Evolutionary conservation across 495 filamentous ascomycete species (phyloP).

Genomic region (Lophiostoma macrostomum): DNA sequence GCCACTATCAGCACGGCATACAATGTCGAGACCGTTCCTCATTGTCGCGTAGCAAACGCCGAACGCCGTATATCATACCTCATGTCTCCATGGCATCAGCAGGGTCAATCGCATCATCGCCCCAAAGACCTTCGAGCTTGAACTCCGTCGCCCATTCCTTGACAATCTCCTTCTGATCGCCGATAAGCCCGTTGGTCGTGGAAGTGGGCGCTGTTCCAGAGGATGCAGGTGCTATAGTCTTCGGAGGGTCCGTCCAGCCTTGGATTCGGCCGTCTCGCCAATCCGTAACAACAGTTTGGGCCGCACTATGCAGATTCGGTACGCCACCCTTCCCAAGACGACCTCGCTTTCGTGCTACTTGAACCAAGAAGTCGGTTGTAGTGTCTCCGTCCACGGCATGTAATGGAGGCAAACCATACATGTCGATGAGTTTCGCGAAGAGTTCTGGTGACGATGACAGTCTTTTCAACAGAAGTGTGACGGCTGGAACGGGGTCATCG

Average conservation of each 20-base stretch:
- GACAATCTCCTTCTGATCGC: conserved; percentile 84
- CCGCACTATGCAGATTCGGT: conserved; percentile 82
- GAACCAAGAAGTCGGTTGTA: conserved; percentile 89
- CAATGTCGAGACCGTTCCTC: too few relatives aligned
- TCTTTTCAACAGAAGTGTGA: conserved; percentile 73
- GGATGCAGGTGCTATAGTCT: conserved; percentile 42
- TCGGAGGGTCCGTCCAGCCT: conserved; percentile 81
- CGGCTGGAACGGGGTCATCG: conserved; percentile 81
- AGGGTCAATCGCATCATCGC: conserved; percentile 50
- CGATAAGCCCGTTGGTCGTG: conserved; percentile 36
- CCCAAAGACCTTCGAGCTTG: conserved; percentile 92
- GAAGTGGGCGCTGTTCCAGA: conserved; percentile 32
- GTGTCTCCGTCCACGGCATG: conserved; percentile 63
- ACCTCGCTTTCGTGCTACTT: conserved; percentile 90
- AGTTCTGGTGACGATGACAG: conserved; percentile 70
- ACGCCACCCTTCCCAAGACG: conserved; percentile 85
- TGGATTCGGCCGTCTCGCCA: conserved; percentile 95
- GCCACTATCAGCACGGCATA: too few relatives aligned
- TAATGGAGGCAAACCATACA: conserved; percentile 81
- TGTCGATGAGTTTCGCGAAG: conserved; percentile 67
- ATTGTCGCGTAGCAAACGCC: neutral
- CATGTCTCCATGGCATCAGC: conserved; percentile 41
- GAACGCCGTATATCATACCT: neutral
- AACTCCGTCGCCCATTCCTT: conserved; percentile 94
- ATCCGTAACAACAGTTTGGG: conserved; percentile 89